Evolutionary conservation across 1,139 yeast species (phyloP).

Genomic region (Taphrina betulina): DNA sequence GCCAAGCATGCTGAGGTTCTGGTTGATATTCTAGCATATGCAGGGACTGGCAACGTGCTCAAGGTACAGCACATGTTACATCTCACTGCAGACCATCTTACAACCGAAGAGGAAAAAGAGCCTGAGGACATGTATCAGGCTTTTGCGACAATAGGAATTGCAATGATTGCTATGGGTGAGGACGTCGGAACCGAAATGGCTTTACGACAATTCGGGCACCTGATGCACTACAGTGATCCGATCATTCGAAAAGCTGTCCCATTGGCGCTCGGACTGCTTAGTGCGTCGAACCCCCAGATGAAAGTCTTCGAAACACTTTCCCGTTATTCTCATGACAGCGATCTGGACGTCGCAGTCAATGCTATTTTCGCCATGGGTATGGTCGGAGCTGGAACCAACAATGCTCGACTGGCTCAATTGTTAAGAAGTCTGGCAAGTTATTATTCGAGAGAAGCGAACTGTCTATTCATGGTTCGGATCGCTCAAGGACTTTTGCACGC

Average conservation of each 20-base stretch:
- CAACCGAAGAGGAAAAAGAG: constrained; percentile 51
- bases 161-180: constrained; percentile 95
- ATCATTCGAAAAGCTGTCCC: constrained; percentile 94
- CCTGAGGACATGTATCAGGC: constrained; percentile 58
- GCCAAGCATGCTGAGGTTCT: constrained; percentile 84
- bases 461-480: constrained; percentile 86
- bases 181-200: constrained; percentile 98
- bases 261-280: constrained; percentile 91
- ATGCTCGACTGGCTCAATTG: constrained; percentile 94
- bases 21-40: constrained; percentile 90
- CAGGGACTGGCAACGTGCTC: constrained; percentile 96
- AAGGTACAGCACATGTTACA: constrained; percentile 89
- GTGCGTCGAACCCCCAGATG: constrained; percentile 94
- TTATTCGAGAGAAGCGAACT: constrained; percentile 85
- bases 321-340: constrained; percentile 93
- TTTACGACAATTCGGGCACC: constrained; percentile 89
- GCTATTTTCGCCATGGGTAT: constrained; percentile 96
- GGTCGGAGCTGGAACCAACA: constrained; percentile 98
- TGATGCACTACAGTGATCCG: constrained; percentile 94
- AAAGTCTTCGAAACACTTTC: constrained; percentile 95
- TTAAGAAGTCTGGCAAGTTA: constrained; percentile 92
- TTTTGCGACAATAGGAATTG: constrained; percentile 91
- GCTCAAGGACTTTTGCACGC: constrained; percentile 93
- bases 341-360: constrained; percentile 89
- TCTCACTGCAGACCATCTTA: constrained; percentile 57